phyloP scores from a whole-genome alignment of 331 rosid species.

The Ulmus americana region DNA sequence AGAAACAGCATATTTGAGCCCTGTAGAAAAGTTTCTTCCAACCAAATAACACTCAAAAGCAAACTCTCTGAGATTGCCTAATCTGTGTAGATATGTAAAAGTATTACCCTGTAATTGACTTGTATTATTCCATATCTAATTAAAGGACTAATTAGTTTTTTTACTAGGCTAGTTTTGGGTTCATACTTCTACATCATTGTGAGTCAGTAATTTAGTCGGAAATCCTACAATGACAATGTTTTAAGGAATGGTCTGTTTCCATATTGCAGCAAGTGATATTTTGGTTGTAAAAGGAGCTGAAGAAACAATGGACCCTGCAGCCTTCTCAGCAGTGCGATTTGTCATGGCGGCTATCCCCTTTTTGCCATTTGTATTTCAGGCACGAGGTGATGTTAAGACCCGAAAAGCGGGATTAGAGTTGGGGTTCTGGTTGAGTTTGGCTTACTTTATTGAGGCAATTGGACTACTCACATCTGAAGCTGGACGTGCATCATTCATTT shows the following conservation, averaged over 20 bases:
- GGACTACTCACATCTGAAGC: constrained; percentile 30
- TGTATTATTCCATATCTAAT: too few relatives aligned
- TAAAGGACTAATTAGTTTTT: too few relatives aligned
- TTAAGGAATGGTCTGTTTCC: neutral
- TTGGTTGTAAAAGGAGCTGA: constrained; percentile 29
- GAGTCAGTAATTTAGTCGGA: neutral
- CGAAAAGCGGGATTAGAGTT: constrained; percentile 27
- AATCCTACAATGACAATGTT: neutral
- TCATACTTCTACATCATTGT: neutral
- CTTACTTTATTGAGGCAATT: constrained; percentile 26
- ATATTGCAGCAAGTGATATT: constrained; percentile 33
- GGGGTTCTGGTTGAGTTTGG: constrained; percentile 30
- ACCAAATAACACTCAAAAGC: too few relatives aligned
- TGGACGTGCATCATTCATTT: constrained; percentile 29
- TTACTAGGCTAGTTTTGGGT: neutral
- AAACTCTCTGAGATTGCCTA: too few relatives aligned
- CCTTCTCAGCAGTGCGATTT: constrained; percentile 31
- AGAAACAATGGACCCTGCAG: constrained; percentile 27
- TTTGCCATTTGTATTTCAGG: constrained; percentile 26
- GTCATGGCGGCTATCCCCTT: constrained; percentile 27
- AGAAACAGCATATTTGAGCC: too few relatives aligned
- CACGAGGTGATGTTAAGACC: constrained; percentile 17
- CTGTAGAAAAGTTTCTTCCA: too few relatives aligned
- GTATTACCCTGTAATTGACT: too few relatives aligned
- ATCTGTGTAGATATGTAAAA: too few relatives aligned